Conservation (phyloP, 345 rosid species). For the Adansonia digitata region DNA sequence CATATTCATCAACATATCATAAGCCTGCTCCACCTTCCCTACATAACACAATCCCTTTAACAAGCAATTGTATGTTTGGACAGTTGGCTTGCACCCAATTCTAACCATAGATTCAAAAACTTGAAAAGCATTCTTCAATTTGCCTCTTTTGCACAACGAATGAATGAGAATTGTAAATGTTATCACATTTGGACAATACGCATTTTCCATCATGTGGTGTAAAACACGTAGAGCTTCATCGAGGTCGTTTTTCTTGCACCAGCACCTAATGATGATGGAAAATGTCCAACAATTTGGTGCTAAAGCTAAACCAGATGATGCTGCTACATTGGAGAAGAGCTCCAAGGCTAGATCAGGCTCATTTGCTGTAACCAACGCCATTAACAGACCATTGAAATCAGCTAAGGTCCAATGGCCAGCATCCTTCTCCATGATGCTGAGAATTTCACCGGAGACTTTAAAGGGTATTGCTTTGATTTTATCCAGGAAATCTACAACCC, state of each 20-base stretch:
- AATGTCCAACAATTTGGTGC: constrained; percentile 39
- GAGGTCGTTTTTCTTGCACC: constrained; percentile 35
- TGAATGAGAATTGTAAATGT: constrained; percentile 36
- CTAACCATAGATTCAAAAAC: constrained; percentile 38
- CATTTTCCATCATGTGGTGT: constrained; percentile 36
- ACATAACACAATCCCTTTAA: constrained; percentile 63
- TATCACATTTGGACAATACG: constrained; percentile 34
- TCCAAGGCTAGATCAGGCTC: constrained; percentile 35
- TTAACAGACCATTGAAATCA: constrained; percentile 33
- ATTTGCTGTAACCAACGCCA: constrained; percentile 29
- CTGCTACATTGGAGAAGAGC: constrained; percentile 11
- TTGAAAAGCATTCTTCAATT: constrained; percentile 40
- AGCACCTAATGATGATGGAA: constrained; percentile 38
- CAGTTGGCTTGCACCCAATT: constrained; percentile 30
- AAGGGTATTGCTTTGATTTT: constrained; percentile 24
- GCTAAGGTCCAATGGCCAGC: constrained; percentile 19
- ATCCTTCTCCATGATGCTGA: constrained; percentile 20
- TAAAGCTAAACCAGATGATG: constrained; percentile 21
- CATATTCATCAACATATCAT: constrained; percentile 35
- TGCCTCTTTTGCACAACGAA: constrained; percentile 44
- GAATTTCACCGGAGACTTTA: constrained; percentile 16
- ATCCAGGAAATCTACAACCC: constrained; percentile 16
- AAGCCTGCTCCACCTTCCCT: constrained; percentile 63
- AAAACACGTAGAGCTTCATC: constrained; percentile 39
- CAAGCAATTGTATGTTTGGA: constrained; percentile 58